These are phyloP conservation scores for Aphelidium insulamus DNA, from an alignment of 371 early-diverging fungal genomes.

Conservation along the genomic window DNA sequence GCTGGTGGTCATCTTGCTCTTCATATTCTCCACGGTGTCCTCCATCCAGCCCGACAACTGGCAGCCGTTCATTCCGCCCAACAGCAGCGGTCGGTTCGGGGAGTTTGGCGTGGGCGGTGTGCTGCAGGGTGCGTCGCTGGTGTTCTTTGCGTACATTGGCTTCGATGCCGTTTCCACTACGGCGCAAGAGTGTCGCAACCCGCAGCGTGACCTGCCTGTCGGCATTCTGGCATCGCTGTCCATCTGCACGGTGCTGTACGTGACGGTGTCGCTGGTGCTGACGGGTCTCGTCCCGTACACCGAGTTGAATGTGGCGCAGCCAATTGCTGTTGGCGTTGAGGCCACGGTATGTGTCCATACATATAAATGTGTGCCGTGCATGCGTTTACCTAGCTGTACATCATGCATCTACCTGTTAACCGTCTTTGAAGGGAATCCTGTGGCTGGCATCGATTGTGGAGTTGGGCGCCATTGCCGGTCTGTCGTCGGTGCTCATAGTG, in stretches of 20 bases:
- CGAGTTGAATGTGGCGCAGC: constrained; percentile 21
- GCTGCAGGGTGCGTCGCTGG: constrained; percentile 46
- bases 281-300: constrained; percentile 45
- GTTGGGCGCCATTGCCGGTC: constrained; percentile 51
- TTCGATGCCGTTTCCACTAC: constrained; percentile 74
- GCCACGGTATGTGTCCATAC: too few relatives aligned
- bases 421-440: constrained; percentile 19
- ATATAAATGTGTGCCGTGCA: too few relatives aligned
- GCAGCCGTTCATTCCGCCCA: constrained; percentile 51
- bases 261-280: constrained; percentile 45
- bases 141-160: constrained; percentile 75
- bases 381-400: too few relatives aligned
- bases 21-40: constrained; percentile 37
- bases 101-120: constrained; percentile 43
- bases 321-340: constrained; percentile 40
- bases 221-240: constrained; percentile 54
- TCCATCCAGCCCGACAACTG: constrained; percentile 45
- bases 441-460: constrained; percentile 50
- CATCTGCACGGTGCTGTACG: constrained; percentile 54
- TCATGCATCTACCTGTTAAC: too few relatives aligned
- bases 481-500: constrained; percentile 52
- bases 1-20: constrained; percentile 42
- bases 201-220: constrained; percentile 60
- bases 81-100: constrained; percentile 16
- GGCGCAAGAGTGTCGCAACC: constrained; percentile 61